Base-by-base conservation (phyloP, 2,329 filamentous ascomycete genomes). In the Penicillium sp. region DNA sequence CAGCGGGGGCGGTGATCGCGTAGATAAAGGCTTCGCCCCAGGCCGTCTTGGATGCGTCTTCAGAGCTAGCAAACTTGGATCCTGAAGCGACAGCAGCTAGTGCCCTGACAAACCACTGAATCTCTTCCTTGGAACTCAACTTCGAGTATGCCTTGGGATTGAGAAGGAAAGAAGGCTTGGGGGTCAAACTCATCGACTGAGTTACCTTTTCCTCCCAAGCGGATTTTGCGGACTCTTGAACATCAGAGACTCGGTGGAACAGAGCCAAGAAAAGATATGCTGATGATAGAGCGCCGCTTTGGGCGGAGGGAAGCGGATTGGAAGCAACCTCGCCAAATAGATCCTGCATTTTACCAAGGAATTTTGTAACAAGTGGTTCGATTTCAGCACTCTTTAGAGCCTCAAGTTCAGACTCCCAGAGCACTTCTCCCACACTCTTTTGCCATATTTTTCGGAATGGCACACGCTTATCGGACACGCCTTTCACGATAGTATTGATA, bases 1-100 rank as follows among this genome's bases (percentile, higher is more conserved):
- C 77, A 11, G 72, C 77, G 13, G 83, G 75, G 1, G 87, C 85
- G 42, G 86, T 85, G 42, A 93, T 82, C 14, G 89, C 76, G 69
- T 89, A 95, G n/a, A 97, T 85, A 55, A 93, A 83, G 2, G 89
- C 86, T 65, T 96, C 89, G 13, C 89, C 86, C 94, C 93, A 99
- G 14, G 86, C 84, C 49, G 83, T 74, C 57, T 81, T 80, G n/a
- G 83, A 77, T 36, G 66, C 57, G 19, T 67, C 56, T 9, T 82
- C 74, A 13, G 76, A 75, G 4, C 76, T 70, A 11, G 79, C 75
- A 27, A 81, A 77, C 11, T 76, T 74, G 3, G 91, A 70, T 16
- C 79, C 77, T 14, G 78, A 70, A 14, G 85, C 81, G 14, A 88
- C 75, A 26, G 85, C 82, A 14, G 82, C 76, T 45, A 97, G 77